Evolutionary conservation across 1,284 basidiomycete species (phyloP).

Genomic region (Porphyrellus sp.): DNA sequence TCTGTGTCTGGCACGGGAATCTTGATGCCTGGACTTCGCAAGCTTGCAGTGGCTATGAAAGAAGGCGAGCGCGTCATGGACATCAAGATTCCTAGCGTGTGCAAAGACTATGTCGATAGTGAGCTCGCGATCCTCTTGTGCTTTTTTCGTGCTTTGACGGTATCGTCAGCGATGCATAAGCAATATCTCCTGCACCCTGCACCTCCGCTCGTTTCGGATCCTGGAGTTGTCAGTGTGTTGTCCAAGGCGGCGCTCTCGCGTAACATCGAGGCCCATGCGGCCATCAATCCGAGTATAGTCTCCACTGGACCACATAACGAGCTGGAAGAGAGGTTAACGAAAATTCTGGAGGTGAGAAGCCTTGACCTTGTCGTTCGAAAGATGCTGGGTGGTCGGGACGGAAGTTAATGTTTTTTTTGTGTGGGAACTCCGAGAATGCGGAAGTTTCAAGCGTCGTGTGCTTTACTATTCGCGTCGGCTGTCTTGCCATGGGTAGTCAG

Average conservation of each 20-base stretch:
- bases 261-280: constrained; percentile 53
- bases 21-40: constrained; percentile 54
- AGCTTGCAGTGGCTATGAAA: constrained; percentile 41
- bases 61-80: constrained; percentile 41
- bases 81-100: constrained; percentile 51
- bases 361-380: constrained; percentile 50
- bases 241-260: constrained; percentile 47
- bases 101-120: constrained; percentile 56
- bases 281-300: constrained; percentile 29
- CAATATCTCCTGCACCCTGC: constrained; percentile 47
- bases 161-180: constrained; percentile 36
- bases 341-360: constrained; percentile 41
- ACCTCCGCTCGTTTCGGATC: constrained; percentile 49
- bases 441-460: too few relatives aligned
- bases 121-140: constrained; percentile 15
- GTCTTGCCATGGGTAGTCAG: too few relatives aligned
- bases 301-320: constrained; percentile 30
- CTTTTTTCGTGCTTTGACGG: neutral
- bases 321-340: constrained; percentile 33
- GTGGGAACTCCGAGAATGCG: too few relatives aligned
- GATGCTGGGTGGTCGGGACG: constrained; percentile 35
- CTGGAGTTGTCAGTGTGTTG: constrained; percentile 41
- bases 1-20: constrained; percentile 53
- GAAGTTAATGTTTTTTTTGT: too few relatives aligned
- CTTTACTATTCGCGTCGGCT: too few relatives aligned